phyloP scores from a whole-genome alignment of 371 early-diverging fungal species.

The Aphelidium insulamus region DNA sequence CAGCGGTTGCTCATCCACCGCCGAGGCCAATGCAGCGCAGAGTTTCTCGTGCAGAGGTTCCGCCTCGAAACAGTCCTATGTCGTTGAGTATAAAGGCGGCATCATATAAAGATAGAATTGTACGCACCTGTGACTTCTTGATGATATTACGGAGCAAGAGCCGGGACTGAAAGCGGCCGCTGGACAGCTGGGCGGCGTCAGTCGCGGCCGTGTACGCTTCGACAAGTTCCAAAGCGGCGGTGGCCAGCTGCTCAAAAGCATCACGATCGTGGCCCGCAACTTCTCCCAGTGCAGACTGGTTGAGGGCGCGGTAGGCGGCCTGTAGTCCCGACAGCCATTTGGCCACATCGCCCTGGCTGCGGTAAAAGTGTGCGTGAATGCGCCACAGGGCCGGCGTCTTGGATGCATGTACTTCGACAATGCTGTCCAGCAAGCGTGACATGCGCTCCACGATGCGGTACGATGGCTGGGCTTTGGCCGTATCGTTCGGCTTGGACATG shows the following conservation, averaged over 20 bases:
- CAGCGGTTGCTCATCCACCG: too few relatives aligned
- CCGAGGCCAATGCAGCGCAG: too few relatives aligned
- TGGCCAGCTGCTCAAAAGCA: conserved; percentile 42
- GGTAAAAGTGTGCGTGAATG: conserved; percentile 46
- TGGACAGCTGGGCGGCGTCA: too few relatives aligned
- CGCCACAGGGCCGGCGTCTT: conserved; percentile 49
- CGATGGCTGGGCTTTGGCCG: background rate
- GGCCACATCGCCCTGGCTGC: conserved; percentile 27
- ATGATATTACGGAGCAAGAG: too few relatives aligned
- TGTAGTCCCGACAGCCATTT: conserved; percentile 50
- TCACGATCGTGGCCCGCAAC: conserved; percentile 33
- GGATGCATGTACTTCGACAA: conserved; percentile 47
- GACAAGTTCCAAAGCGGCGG: conserved; percentile 42
- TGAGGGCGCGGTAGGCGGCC: conserved; percentile 57
- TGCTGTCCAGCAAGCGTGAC: conserved; percentile 28
- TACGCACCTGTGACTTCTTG: too few relatives aligned
- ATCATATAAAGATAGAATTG: too few relatives aligned
- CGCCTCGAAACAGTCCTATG: too few relatives aligned
- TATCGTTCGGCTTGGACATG: conserved; percentile 15
- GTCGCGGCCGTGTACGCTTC: too few relatives aligned
- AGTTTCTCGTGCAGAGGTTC: too few relatives aligned
- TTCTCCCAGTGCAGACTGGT: conserved; percentile 35
- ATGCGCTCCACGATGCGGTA: conserved; percentile 6
- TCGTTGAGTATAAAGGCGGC: too few relatives aligned
- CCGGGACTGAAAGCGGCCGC: too few relatives aligned